Evolutionary conservation across 352 stramenopile species (phyloP).

Genomic region (Globisporangium heterothallicum): DNA sequence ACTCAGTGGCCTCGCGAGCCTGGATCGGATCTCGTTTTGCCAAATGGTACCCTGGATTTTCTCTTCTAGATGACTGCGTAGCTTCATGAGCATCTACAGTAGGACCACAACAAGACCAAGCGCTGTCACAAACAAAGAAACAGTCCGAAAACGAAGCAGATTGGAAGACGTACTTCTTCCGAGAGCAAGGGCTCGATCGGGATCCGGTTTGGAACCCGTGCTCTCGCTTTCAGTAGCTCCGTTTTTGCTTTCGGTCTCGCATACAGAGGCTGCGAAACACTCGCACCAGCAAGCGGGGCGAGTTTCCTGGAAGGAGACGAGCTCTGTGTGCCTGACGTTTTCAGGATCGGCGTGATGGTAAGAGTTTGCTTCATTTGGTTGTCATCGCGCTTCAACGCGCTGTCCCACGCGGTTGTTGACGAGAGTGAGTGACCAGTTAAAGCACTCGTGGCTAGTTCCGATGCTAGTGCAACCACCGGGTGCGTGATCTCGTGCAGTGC

Average conservation of each 20-base stretch:
- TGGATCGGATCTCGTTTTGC: constrained; percentile 49
- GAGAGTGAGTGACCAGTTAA: no score
- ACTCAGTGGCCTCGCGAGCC: constrained; percentile 41
- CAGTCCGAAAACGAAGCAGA: background rate
- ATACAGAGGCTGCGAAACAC: background rate
- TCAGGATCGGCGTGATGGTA: background rate
- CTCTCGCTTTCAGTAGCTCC: background rate
- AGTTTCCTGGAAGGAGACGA: background rate
- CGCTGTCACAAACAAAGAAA: background rate
- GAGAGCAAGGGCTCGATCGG: constrained; percentile 9
- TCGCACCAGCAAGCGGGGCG: background rate
- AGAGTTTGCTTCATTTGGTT: background rate
- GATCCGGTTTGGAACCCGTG: background rate
- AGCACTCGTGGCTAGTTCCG: background rate
- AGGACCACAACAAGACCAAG: background rate
- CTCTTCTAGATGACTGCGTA: constrained; percentile 29
- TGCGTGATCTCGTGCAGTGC: background rate
- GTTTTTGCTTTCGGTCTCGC: background rate
- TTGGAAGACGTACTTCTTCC: background rate
- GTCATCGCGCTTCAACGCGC: background rate
- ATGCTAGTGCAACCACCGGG: constrained; percentile 1
- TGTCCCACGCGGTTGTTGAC: no score
- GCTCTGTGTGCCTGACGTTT: background rate
- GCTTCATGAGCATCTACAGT: constrained; percentile 29
- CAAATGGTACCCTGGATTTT: constrained; percentile 46